Base-by-base conservation (phyloP, 2,329 filamentous ascomycete species). In the Metarhizium humberi region DNA sequence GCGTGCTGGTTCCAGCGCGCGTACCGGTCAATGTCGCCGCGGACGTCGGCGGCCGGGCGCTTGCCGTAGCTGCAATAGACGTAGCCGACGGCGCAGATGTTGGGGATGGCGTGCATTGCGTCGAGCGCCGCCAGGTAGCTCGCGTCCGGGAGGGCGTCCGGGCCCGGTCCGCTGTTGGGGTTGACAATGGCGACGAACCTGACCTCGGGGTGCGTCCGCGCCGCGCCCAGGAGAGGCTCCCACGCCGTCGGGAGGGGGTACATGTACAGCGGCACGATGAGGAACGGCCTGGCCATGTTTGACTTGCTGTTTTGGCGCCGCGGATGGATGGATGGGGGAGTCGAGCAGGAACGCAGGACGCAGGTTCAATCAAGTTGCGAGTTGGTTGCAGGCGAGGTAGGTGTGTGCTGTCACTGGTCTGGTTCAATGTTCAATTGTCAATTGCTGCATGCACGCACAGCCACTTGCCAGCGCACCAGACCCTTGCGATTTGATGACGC, bases 11-110 rank as follows among this genome's bases (percentile, higher is more conserved):
- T 67, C 75, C 76, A 79, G 42, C 67, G 70, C 16, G 69, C 71
- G 56, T 78, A 78, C 4, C 66, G 67, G 52, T 69, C 68, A 49
- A 79, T 71, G 57, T 79, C 76, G 56, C 65, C 51, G 43, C 59
- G 38, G 20, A 68, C 53, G 11, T 60, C 62, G 18, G 49, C 56
- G 4, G 53, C 46, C 2, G 53, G 32, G 3, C 66, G 60, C 47
- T 60, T 42, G 4, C 66, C 66, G 50, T 68, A 69, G 57, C 51
- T 65, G 59, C 64, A 66, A 55, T 64, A 61, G 29, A 69, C 65
- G 51, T 69, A 69, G 25, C 67, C 67, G 6, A 69, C 55, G 18
- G 65, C 56, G 32, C 53, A 59, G n/a, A 67, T 60, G 49, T 69
- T 69, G 11, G 56, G 47, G 4, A 63, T 36, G 3, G 38, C 55